Evolutionary conservation across 2,329 filamentous ascomycete genomes (phyloP).

Genomic region (Phyllosticta paracitricarpa): DNA sequence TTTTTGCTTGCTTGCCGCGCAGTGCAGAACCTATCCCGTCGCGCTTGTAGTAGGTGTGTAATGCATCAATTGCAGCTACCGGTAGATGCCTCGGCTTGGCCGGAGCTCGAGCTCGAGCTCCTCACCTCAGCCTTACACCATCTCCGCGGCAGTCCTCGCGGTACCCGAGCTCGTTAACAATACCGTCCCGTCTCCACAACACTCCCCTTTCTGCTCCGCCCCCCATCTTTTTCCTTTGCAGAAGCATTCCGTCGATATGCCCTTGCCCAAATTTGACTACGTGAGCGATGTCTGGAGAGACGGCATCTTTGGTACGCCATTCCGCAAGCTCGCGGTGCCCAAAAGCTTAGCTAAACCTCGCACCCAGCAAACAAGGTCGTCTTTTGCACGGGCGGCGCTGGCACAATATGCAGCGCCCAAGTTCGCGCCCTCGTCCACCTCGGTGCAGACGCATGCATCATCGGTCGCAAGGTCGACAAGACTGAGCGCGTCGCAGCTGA

Average conservation of each 20-base stretch:
- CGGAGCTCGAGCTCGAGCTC: not conserved
- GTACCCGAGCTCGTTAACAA: not conserved
- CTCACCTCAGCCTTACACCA: not conserved
- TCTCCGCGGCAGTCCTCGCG: not conserved
- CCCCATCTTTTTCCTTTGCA: not conserved
- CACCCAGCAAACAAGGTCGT: slow-evolving; percentile 68
- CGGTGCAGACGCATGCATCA: slow-evolving; percentile 86
- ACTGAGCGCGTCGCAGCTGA: slow-evolving; percentile 72
- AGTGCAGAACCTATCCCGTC: not conserved
- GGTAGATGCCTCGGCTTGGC: not conserved
- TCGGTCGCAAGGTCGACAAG: slow-evolving; percentile 82
- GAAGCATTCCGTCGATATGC: slow-evolving; percentile 38
- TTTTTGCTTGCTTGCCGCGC: not conserved
- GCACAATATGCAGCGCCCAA: slow-evolving; percentile 88
- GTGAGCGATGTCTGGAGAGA: slow-evolving; percentile 78
- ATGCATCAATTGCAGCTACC: not conserved
- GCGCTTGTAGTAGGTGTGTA: not conserved
- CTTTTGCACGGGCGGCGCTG: slow-evolving; percentile 91
- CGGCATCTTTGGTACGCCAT: slow-evolving; percentile 65
- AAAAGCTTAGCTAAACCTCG: not conserved
- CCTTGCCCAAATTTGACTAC: slow-evolving; percentile 62
- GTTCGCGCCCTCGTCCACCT: slow-evolving; percentile 84
- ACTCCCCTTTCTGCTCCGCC: not conserved
- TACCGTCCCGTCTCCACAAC: not conserved
- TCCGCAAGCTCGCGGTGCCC: slow-evolving; percentile 11